Evolutionary conservation across 2,329 filamentous ascomycete genomes (phyloP), one percentile per base, ranked within the genome.

Genomic region (Endocalyx cinctus): DNA sequence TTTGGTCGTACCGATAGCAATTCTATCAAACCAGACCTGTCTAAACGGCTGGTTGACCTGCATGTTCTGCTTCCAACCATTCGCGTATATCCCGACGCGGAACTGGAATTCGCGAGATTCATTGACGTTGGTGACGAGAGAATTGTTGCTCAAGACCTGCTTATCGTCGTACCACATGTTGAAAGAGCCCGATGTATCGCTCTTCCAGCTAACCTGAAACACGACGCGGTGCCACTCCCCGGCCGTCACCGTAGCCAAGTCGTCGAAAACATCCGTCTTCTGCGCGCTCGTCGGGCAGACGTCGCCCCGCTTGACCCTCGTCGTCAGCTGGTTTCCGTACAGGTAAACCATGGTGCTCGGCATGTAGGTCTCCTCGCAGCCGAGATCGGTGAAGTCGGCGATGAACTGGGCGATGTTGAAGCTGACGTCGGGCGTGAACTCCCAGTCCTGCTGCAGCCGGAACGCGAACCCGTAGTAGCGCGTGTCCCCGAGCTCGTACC

Each of bases 371-470:
- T 72, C 63, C 35, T 40, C 57, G 43, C 67, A 69, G 29, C 55
- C 53, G 4, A 60, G 55, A 39, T 62, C 59, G 2, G 52, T 50
- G 39, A 70, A 70, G 41, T 71, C 59, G 35, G 67, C 66, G 43
- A 72, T 72, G 55, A 72, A 73, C 51, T 73, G 69, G 0, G 61
- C 66, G 27, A 72, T 48, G 52, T 71, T 69, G 54, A 65, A 72
- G 31, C 50, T 54, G 48, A 70, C 65, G 2, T 52, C 48, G 11
- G 54, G 53, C n/a, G 49, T 43, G 46, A 68, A 69, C 40, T 72
- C 50, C 69, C 69, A 72, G 37, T 54, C 34, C 1, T 63, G 47
- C 17, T 62, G 57, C 6, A 74, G 60, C n/a, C 66, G 64, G 55
- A 74, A 72, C 0, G 57, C 53, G 48, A 73, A 74, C 22, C 69